These are phyloP conservation scores for Candida pseudoviswanathii DNA, from an alignment of 1,139 yeast genomes.

Conservation along the genomic window DNA sequence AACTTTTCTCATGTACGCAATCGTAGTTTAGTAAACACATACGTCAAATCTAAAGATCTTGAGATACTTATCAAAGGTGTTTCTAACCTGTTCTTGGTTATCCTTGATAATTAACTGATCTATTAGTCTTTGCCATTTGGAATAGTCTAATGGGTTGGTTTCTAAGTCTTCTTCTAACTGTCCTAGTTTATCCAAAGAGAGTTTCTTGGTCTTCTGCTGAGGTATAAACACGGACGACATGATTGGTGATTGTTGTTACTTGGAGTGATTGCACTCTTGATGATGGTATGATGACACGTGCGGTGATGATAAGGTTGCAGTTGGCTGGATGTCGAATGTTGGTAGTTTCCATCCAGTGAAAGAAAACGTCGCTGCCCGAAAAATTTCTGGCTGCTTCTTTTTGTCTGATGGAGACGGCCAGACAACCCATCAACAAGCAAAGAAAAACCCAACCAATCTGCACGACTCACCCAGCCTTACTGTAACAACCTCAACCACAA, in stretches of 20 bases:
- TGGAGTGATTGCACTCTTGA: neutral
- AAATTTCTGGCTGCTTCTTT: constrained; percentile 1
- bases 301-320: neutral
- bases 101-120: constrained; percentile 58
- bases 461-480: neutral
- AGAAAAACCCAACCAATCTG: neutral
- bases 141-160: constrained; percentile 57
- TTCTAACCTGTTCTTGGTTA: constrained; percentile 62
- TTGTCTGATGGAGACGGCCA: no score
- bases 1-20: neutral
- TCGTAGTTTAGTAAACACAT: constrained; percentile 17
- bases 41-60: constrained; percentile 61
- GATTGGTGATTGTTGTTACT: neutral
- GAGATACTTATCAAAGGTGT: constrained; percentile 63
- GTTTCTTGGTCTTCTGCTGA: constrained; percentile 31
- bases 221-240: constrained; percentile 24
- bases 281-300: constrained; percentile 7
- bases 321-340: neutral
- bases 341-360: neutral
- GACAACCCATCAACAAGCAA: no score
- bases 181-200: constrained; percentile 52
- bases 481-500: neutral
- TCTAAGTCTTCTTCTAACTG: constrained; percentile 62
- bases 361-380: neutral
- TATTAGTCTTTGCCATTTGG: constrained; percentile 60